Conservation (phyloP, 805 yeast species). For the Metschnikowia dekortorum region DNA sequence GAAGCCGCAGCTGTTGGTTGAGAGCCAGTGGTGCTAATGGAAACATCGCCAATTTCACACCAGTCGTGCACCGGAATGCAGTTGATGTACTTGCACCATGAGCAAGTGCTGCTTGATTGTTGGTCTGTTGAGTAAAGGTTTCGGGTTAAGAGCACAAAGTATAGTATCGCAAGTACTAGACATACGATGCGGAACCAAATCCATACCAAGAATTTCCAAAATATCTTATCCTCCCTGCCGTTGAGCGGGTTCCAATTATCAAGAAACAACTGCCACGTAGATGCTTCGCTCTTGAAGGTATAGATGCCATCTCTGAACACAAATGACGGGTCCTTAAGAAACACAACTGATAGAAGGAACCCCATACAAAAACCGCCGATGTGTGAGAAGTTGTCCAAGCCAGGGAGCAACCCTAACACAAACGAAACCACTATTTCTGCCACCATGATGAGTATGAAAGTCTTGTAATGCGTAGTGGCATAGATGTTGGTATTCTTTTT, state of each 20-base stretch:
- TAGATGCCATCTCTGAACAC: constrained; percentile 38
- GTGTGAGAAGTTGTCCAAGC: constrained; percentile 70
- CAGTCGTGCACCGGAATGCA: constrained; percentile 69
- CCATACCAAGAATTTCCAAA: constrained; percentile 48
- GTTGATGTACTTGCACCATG: constrained; percentile 71
- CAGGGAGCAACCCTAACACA: constrained; percentile 65
- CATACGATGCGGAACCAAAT: constrained; percentile 41
- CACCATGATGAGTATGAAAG: constrained; percentile 45
- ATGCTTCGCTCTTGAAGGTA: constrained; percentile 27
- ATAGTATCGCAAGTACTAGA: constrained; percentile 44
- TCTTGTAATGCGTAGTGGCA: constrained; percentile 43
- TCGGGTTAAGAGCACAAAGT: constrained; percentile 45
- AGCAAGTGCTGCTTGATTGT: constrained; percentile 48
- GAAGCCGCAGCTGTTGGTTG: constrained; percentile 6
- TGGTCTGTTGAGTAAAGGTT: constrained; percentile 42
- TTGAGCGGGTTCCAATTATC: constrained; percentile 40
- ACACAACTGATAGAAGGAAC: constrained; percentile 41
- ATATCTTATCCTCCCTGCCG: constrained; percentile 32
- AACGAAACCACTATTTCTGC: constrained; percentile 55
- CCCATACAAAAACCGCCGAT: constrained; percentile 74
- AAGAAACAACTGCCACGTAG: constrained; percentile 28
- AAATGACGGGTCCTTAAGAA: constrained; percentile 55
- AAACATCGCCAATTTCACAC: constrained; percentile 51
- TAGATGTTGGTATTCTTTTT: constrained; percentile 43
- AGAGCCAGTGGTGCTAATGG: constrained; percentile 17